A percentile compares a stretch with the other conserved stretches of the same genome.
phyloP scores from a whole-genome alignment of 2,329 filamentous ascomycete genomes.

The Colletotrichum brevisporum region DNA sequence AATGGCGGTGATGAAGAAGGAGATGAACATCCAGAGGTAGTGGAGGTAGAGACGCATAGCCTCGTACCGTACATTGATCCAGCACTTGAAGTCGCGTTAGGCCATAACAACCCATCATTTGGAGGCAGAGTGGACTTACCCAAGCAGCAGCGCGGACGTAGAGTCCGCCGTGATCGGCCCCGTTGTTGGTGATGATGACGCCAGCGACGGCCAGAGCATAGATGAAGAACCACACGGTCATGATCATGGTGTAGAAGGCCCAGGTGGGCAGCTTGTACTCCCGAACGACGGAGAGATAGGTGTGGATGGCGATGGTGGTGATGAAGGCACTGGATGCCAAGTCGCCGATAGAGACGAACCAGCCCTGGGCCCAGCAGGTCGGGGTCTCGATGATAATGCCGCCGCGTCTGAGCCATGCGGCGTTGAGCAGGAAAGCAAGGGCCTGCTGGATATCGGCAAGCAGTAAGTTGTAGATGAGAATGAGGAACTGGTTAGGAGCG shows the following conservation, averaged over 20 bases:
- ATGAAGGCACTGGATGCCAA: constrained; percentile 71
- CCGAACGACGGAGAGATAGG: constrained; percentile 67
- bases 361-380: constrained; percentile 69
- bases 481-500: constrained; percentile 67
- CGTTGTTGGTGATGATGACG: constrained; percentile 32
- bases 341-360: constrained; percentile 70
- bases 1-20: constrained; percentile 53
- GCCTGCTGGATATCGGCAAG: constrained; percentile 72
- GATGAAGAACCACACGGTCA: constrained; percentile 62
- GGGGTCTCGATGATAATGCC: constrained; percentile 62
- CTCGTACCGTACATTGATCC: constrained; percentile 67
- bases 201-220: constrained; percentile 31
- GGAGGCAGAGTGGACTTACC: constrained; percentile 56
- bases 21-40: constrained; percentile 73
- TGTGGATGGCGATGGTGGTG: constrained; percentile 70
- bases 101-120: constrained; percentile 73
- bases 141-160: constrained; percentile 71
- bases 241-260: constrained; percentile 59
- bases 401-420: constrained; percentile 63
- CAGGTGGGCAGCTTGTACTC: constrained; percentile 61
- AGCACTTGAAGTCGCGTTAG: constrained; percentile 69
- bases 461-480: constrained; percentile 72
- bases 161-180: constrained; percentile 43
- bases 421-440: constrained; percentile 68
- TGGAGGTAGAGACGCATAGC: constrained; percentile 71